Conservation (phyloP, 2,329 filamentous ascomycete genomes). For the Neobulgaria alba region DNA sequence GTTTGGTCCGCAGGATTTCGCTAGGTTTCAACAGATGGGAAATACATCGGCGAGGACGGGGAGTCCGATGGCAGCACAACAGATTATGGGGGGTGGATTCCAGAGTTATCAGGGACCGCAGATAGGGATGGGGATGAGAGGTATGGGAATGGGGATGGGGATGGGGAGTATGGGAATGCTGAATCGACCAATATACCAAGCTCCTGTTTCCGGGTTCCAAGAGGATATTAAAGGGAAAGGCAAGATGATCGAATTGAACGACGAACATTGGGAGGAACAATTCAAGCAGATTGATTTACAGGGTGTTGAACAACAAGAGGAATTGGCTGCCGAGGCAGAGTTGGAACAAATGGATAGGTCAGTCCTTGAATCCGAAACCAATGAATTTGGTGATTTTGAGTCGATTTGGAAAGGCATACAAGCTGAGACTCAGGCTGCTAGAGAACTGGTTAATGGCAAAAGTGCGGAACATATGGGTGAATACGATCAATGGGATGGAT, state of each 20-base stretch:
- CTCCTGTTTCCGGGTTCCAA: conserved; percentile 31
- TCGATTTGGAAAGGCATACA: conserved; percentile 78
- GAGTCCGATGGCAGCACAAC: conserved; percentile 43
- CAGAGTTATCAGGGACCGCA: conserved; percentile 47
- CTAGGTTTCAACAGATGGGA: conserved; percentile 71
- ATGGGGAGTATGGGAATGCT: conserved; percentile 35
- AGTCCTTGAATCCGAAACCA: conserved; percentile 63
- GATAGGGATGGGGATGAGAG: conserved; percentile 39
- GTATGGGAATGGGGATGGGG: conserved; percentile 40
- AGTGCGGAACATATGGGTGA: conserved; percentile 61
- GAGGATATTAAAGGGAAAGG: conserved; percentile 66
- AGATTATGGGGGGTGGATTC: conserved; percentile 34
- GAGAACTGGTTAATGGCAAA: conserved; percentile 59
- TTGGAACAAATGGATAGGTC: conserved; percentile 83
- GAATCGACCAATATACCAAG: conserved; percentile 36
- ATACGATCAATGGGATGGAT: conserved; percentile 69
- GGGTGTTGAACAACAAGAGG: conserved; percentile 36
- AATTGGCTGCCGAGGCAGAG: conserved; percentile 43
- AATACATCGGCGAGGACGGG: conserved; percentile 47
- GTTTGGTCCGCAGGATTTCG: conserved; percentile 80
- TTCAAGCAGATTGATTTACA: conserved; percentile 80
- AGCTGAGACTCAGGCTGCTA: conserved; percentile 63
- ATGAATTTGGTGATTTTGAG: conserved; percentile 81
- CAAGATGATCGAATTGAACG: conserved; percentile 89
- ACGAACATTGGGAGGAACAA: conserved; percentile 91